Evolutionary conservation across 2,329 filamentous ascomycete species (phyloP), one percentile per base, ranked within the genome.

Genomic region (Paecilomyces variotii): DNA sequence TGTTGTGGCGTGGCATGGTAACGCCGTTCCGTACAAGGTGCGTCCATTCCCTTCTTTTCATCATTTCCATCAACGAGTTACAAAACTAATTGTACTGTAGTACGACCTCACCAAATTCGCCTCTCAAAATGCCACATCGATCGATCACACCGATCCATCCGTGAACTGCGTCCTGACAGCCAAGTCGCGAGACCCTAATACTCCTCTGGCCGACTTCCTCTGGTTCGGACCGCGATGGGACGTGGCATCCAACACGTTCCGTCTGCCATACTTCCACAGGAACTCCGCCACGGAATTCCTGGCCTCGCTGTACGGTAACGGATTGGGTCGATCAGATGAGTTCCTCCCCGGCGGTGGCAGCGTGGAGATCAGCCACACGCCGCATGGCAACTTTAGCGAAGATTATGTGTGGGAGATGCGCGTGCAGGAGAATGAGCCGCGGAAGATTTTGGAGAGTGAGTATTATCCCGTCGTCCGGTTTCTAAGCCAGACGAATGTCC

Each of bases 181-280:
- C 5, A 63, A 66, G 19, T 72, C 73, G 0, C 62, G 88, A 26
- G 84, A 87, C 1, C 84, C 84, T n/a, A 73, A 79, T 3, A 80
- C 80, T 7, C 82, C 82, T 0, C 79, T 83, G 0, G 86, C 85
- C 5, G 87, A 90, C 74, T 89, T 90, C 64, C 84, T 89, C 66
- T 85, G 88, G 71, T 89, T 90, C 74, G 86, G 86, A 9, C 86
- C 87, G 1, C 80, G 87, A 55, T 90, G 87, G 87, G 80, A 88
- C 34, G 85, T 88, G 0, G 82, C 81, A 1, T 84, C 87, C 65
- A 80, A 87, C 67, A 89, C 87, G 0, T 89, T 89, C 78, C 82
- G 87, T 4, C 85, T 86, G 26, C 87, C 87, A 0, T 90, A 86
- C 80, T 89, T 87, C 75, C 87, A 89, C 73, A 81, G 85, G 66